Conservation (phyloP, 2,329 filamentous ascomycete species). For the Gliomastix tumulicola region DNA sequence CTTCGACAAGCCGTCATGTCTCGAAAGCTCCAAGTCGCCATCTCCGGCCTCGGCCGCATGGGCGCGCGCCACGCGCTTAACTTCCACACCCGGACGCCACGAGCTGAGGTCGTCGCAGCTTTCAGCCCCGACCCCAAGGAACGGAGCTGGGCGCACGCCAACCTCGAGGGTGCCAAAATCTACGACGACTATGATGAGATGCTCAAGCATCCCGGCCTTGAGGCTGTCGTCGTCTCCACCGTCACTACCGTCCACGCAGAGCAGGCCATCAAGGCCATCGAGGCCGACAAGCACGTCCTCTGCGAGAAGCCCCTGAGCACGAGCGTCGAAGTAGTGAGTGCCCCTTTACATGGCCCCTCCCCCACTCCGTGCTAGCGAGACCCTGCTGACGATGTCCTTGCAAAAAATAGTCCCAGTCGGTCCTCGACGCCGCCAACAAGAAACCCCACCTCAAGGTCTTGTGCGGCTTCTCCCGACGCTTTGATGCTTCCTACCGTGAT, state of each 20-base stretch:
- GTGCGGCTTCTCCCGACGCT: conserved; percentile 32
- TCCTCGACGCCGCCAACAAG: conserved; percentile 47
- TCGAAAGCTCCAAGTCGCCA: conserved; percentile 32
- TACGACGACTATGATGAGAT: conserved; percentile 39
- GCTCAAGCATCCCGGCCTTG: conserved; percentile 30
- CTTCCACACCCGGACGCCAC: conserved; percentile 20
- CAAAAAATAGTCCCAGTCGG: conserved; percentile 44
- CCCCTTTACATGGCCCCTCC: neutral
- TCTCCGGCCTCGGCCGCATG: conserved; percentile 45
- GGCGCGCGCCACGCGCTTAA: conserved; percentile 13
- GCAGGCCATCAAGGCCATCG: conserved; percentile 49
- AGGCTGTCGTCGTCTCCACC: conserved; percentile 33
- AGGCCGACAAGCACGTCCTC: conserved; percentile 46
- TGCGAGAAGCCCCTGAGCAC: conserved; percentile 56
- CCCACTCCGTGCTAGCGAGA: too few species aligned
- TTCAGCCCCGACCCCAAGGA: conserved; percentile 34
- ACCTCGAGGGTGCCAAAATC: conserved; percentile 29
- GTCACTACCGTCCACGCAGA: conserved; percentile 48
- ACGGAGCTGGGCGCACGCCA: conserved; percentile 35
- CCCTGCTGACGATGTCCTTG: neutral
- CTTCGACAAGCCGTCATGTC: too few species aligned
- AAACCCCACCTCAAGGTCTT: conserved; percentile 59
- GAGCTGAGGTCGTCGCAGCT: conserved; percentile 39
- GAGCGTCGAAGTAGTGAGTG: conserved; percentile 47
- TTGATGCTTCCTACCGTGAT: conserved; percentile 59